phyloP scores from a whole-genome alignment of 169 alveolate species.

The Babesia sp. region DNA sequence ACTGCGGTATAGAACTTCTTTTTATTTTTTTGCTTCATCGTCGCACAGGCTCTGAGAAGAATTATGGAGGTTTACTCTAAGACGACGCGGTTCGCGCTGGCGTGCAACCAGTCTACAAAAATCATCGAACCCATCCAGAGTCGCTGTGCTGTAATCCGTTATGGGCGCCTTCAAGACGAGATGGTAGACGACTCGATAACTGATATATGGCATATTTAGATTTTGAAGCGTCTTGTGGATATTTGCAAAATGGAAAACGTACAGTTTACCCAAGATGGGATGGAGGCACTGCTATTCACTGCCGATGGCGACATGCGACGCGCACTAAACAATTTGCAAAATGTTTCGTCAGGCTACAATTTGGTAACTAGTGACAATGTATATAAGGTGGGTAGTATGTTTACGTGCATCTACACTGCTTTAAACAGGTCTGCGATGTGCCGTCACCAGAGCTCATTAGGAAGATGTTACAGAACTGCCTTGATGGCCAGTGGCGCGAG shows the following conservation, averaged over 20 bases:
- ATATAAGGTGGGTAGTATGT: slow-evolving; percentile 77
- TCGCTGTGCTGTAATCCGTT: slow-evolving; percentile 98
- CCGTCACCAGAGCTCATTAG: slow-evolving; percentile 95
- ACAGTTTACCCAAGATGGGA: slow-evolving; percentile 87
- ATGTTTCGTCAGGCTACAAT: slow-evolving; percentile 95
- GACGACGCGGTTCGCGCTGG: slow-evolving; percentile 98
- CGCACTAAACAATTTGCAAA: slow-evolving; percentile 93
- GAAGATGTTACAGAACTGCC: slow-evolving; percentile 81
- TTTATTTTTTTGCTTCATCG: no score
- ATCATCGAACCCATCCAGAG: slow-evolving; percentile 99
- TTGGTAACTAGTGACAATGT: slow-evolving; percentile 93
- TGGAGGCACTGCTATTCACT: slow-evolving; percentile 93
- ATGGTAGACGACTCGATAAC: slow-evolving; percentile 67
- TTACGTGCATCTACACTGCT: not conserved
- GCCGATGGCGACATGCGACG: slow-evolving; percentile 94
- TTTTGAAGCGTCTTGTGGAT: slow-evolving; percentile 85
- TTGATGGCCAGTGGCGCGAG: slow-evolving; percentile 84
- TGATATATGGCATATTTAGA: slow-evolving; percentile 2
- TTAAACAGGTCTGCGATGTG: slow-evolving; percentile 85
- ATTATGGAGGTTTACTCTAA: slow-evolving; percentile 96
- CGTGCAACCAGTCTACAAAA: slow-evolving; percentile 97
- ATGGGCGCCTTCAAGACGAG: slow-evolving; percentile 91
- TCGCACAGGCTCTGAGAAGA: slow-evolving; percentile 92
- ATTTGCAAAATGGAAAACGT: slow-evolving; percentile 79
- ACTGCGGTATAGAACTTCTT: no score